Evolutionary conservation across 2,329 filamentous ascomycete genomes (phyloP).

Genomic region (Herpotrichia juniperi): DNA sequence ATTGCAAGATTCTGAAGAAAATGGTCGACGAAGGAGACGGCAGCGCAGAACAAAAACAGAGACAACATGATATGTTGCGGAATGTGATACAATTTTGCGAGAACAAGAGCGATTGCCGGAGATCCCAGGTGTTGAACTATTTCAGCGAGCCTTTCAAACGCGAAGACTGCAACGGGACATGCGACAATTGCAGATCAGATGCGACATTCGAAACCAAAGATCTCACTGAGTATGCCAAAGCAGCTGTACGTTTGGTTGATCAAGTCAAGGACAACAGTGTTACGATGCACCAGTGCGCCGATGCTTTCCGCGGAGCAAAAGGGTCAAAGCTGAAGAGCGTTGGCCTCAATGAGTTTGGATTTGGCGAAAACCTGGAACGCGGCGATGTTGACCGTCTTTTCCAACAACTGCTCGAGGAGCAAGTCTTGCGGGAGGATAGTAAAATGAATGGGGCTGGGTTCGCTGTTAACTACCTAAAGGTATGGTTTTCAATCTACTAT

Average conservation of each 20-base stretch:
- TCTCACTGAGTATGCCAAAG: conserved; percentile 75
- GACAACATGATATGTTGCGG: conserved; percentile 84
- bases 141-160: conserved; percentile 85
- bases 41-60: conserved; percentile 77
- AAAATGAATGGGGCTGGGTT: conserved; percentile 69
- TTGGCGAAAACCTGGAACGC: conserved; percentile 71
- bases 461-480: conserved; percentile 74
- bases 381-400: conserved; percentile 86
- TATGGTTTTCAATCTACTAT: conserved; percentile 46
- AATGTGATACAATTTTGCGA: conserved; percentile 88
- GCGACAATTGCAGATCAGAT: conserved; percentile 87
- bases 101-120: conserved; percentile 84
- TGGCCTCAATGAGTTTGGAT: conserved; percentile 64
- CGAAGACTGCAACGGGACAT: conserved; percentile 73
- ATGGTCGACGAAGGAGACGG: conserved; percentile 87
- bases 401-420: conserved; percentile 73
- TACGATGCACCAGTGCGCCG: conserved; percentile 75
- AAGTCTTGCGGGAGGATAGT: conserved; percentile 75
- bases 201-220: conserved; percentile 75
- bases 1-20: conserved; percentile 73
- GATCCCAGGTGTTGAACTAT: conserved; percentile 88
- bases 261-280: conserved; percentile 64
- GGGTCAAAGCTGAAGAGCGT: conserved; percentile 64
- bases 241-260: conserved; percentile 72
- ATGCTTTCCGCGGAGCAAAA: conserved; percentile 77